Evolutionary conservation across 179 eudicot species (phyloP).

Genomic region (Actinidia chinensis): DNA sequence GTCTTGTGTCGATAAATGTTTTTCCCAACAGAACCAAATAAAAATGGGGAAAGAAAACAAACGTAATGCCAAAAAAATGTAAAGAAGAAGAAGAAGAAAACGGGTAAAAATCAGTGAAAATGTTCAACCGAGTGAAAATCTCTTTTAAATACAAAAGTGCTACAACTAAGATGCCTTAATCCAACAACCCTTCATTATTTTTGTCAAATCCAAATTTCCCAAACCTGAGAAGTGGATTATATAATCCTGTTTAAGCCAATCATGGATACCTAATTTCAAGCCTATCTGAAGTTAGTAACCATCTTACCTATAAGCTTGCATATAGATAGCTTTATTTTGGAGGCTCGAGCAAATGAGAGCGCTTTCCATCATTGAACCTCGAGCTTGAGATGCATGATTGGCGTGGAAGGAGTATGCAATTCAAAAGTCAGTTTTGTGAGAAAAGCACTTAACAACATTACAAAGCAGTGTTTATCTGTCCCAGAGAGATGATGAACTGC

Average conservation of each 20-base stretch:
- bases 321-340: background rate
- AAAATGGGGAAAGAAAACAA: no score
- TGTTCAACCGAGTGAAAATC: no score
- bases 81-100: no score
- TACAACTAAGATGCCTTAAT: background rate
- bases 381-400: background rate
- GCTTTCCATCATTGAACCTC: background rate
- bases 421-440: background rate
- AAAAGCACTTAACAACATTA: no score
- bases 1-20: no score
- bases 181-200: background rate
- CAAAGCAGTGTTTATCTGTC: no score
- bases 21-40: no score
- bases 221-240: background rate
- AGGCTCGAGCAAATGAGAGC: background rate
- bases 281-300: background rate
- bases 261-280: background rate
- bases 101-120: no score
- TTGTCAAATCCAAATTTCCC: background rate
- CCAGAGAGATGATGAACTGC: no score
- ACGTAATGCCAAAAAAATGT: no score
- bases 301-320: no score
- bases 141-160: no score
- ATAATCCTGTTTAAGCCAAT: background rate
- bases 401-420: background rate